Evolutionary conservation across 257 asterid species (phyloP).

Genomic region (Euphrasia confusa): DNA sequence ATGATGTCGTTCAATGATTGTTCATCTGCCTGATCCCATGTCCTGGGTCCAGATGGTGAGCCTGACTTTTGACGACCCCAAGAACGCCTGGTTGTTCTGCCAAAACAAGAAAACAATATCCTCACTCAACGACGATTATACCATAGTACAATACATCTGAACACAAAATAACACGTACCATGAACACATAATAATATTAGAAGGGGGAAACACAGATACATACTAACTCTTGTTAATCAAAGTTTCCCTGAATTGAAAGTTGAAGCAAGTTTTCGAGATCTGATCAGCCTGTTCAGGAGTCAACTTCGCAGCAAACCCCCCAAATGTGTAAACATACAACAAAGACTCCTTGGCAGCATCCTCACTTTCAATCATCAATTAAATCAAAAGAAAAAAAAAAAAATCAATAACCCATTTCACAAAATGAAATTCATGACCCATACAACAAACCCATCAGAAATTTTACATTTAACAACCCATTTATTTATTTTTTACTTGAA

Average conservation of each 20-base stretch:
- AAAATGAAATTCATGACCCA: not conserved
- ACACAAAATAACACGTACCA: no score
- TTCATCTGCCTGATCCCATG: not conserved
- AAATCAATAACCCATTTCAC: not conserved
- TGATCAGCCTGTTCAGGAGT: slow-evolving; percentile 72
- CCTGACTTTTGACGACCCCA: slow-evolving; percentile 54
- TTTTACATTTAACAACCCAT: not conserved
- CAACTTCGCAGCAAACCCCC: slow-evolving; percentile 90
- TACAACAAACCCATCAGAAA: not conserved
- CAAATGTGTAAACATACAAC: slow-evolving; percentile 76
- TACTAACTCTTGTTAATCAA: no score
- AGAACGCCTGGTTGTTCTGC: slow-evolving; percentile 85
- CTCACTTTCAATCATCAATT: slow-evolving; percentile 43
- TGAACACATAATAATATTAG: not conserved
- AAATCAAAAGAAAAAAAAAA: not conserved
- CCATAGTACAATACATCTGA: no score
- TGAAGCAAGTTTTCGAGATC: slow-evolving; percentile 22
- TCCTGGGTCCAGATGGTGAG: slow-evolving; percentile 54
- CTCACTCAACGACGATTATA: not conserved
- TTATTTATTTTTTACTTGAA: no score
- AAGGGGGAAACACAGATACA: not conserved
- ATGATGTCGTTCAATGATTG: not conserved
- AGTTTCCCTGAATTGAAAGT: no score
- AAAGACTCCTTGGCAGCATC: slow-evolving; percentile 82
- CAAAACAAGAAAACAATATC: slow-evolving; percentile 20